phyloP scores from a whole-genome alignment of 2,329 filamentous ascomycete genomes.

The Neophaeococcomyces aloes region DNA sequence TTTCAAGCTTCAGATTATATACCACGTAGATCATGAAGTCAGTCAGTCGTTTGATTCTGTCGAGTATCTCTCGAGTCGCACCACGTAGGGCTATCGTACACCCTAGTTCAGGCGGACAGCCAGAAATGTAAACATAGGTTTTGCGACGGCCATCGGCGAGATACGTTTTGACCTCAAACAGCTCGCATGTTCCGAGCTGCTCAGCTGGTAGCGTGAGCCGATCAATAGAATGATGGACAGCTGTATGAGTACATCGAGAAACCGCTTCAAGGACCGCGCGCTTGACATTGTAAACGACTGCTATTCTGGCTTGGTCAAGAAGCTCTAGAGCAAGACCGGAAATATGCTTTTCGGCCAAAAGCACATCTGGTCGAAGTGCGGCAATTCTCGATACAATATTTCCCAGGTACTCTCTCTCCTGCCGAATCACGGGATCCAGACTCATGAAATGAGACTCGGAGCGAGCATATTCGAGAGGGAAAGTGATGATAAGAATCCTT shows the following conservation, averaged over 20 bases:
- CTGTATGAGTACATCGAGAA: conserved; percentile 79
- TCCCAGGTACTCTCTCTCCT: conserved; percentile 85
- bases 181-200: conserved; percentile 67
- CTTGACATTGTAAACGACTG: conserved; percentile 94
- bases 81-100: conserved; percentile 91
- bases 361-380: conserved; percentile 69
- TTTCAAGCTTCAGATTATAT: conserved; percentile 93
- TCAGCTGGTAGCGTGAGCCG: conserved; percentile 70
- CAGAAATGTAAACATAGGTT: conserved; percentile 90
- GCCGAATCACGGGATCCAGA: conserved; percentile 86
- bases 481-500: conserved; percentile 83
- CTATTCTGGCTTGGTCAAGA: conserved; percentile 76
- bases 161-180: conserved; percentile 93
- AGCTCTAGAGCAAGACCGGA: conserved; percentile 84
- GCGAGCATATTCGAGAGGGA: conserved; percentile 89
- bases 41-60: conserved; percentile 80
- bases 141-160: conserved; percentile 77
- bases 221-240: conserved; percentile 88
- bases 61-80: conserved; percentile 58
- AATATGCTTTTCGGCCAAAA: conserved; percentile 88
- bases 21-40: conserved; percentile 99
- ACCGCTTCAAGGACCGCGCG: conserved; percentile 91
- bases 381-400: conserved; percentile 88
- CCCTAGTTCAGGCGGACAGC: conserved; percentile 77
- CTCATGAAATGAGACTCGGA: conserved; percentile 97